Conservation (phyloP, 805 yeast genomes). For the Candida loeiensis region DNA sequence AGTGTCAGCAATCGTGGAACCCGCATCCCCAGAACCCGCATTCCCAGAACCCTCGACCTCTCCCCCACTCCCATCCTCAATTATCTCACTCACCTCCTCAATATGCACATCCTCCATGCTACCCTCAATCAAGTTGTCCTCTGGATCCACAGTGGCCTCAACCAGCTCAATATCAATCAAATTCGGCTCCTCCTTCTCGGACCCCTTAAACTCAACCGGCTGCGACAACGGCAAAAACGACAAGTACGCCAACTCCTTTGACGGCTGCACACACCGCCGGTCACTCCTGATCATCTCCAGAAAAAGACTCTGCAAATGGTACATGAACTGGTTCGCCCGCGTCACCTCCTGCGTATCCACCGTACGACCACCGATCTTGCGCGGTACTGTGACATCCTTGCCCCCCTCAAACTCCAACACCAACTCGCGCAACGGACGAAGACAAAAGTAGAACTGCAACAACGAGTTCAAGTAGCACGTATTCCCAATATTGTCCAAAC, state of each 20-base stretch:
- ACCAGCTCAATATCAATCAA: constrained; percentile 12
- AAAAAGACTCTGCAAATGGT: constrained; percentile 68
- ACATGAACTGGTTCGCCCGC: constrained; percentile 78
- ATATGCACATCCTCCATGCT: constrained; percentile 8
- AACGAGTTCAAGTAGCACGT: constrained; percentile 77
- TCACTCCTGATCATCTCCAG: constrained; percentile 61
- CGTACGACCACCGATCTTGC: constrained; percentile 84
- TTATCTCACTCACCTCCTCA: constrained; percentile 5
- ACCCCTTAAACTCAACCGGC: constrained; percentile 53
- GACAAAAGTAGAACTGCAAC: constrained; percentile 83
- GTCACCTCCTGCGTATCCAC: constrained; percentile 77
- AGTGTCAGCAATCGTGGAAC: too few species aligned
- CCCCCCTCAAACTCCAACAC: constrained; percentile 52
- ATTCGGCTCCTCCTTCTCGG: constrained; percentile 14
- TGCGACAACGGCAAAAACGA: constrained; percentile 75
- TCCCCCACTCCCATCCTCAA: not conserved
- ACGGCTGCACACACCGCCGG: constrained; percentile 70
- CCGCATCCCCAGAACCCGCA: too few species aligned
- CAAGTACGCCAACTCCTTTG: constrained; percentile 78
- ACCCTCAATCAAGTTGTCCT: constrained; percentile 2
- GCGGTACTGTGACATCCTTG: constrained; percentile 12
- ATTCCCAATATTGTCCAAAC: constrained; percentile 90
- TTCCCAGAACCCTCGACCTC: not conserved
- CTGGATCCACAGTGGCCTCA: constrained; percentile 10
- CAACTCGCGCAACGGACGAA: constrained; percentile 72